These are phyloP conservation scores for Mycena venus DNA, from an alignment of 768 basidiomycete genomes.

Conservation along the genomic window DNA sequence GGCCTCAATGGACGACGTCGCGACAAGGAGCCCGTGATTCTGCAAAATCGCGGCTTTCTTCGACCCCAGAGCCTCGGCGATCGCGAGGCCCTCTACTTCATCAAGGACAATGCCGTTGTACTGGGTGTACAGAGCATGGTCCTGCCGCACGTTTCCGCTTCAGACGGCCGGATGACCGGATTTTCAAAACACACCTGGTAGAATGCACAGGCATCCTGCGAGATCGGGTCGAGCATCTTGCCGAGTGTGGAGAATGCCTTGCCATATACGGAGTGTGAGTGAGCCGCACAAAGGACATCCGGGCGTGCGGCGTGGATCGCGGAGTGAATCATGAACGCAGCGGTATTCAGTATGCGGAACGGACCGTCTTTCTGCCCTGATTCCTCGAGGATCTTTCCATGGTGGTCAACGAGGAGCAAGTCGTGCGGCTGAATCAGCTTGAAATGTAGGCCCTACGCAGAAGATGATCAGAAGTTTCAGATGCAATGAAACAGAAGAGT, in stretches of 20 bases:
- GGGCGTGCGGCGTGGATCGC: slow-evolving; percentile 62
- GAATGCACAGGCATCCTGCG: slow-evolving; percentile 61
- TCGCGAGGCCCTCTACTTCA: slow-evolving; percentile 57
- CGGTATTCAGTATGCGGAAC: slow-evolving; percentile 44
- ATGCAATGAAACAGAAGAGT: not conserved
- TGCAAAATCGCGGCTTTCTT: slow-evolving; percentile 59
- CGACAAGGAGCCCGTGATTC: slow-evolving; percentile 58
- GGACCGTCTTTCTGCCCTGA: slow-evolving; percentile 37
- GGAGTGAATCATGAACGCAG: slow-evolving; percentile 55
- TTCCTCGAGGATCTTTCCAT: slow-evolving; percentile 39
- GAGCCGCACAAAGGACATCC: slow-evolving; percentile 61
- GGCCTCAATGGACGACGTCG: slow-evolving; percentile 57
- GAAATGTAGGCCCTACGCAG: slow-evolving; percentile 58
- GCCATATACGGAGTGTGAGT: slow-evolving; percentile 63
- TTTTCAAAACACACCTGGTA: slow-evolving; percentile 44
- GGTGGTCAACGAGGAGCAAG: slow-evolving; percentile 61
- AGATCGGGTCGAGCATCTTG: slow-evolving; percentile 55
- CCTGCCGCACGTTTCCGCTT: slow-evolving; percentile 14
- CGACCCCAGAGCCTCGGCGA: slow-evolving; percentile 56
- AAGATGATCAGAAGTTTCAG: not conserved
- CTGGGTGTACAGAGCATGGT: slow-evolving; percentile 57
- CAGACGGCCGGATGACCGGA: too few relatives aligned
- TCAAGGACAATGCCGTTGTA: slow-evolving; percentile 64
- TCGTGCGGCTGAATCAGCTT: slow-evolving; percentile 57
- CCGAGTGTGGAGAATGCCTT: slow-evolving; percentile 65